phyloP scores from a whole-genome alignment of 225 moss, liverwort and hornwort genomes.

The Polytrichum formosum region DNA sequence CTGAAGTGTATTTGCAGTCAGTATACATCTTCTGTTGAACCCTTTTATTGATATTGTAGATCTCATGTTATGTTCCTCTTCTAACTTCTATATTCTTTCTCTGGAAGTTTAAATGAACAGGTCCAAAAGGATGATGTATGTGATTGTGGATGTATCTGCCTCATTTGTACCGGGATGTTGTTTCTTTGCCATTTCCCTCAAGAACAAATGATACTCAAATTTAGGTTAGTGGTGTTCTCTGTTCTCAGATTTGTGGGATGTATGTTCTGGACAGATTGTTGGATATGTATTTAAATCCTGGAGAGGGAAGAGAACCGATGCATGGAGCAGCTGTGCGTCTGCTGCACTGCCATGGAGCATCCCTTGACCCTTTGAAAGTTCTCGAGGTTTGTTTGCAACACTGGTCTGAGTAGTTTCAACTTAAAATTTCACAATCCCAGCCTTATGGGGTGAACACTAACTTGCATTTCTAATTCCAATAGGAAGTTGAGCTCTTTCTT shows the following conservation, averaged over 20 bases:
- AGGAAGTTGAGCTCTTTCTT: too few relatives aligned
- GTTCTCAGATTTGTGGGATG: background rate
- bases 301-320: constrained; percentile 90
- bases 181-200: background rate
- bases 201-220: too few relatives aligned
- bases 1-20: constrained; percentile 85
- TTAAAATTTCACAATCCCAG: too few relatives aligned
- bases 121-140: too few relatives aligned
- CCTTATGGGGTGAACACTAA: too few relatives aligned
- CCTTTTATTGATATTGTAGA: constrained; percentile 2
- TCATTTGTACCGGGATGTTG: background rate
- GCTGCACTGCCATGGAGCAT: constrained; percentile 89
- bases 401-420: background rate
- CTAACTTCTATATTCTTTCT: too few relatives aligned
- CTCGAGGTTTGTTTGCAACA: constrained; percentile 60
- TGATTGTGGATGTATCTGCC: too few relatives aligned
- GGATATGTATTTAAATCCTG: constrained; percentile 96
- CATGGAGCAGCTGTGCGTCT: constrained; percentile 92
- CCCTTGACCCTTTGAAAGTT: constrained; percentile 89
- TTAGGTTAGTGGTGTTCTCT: too few relatives aligned
- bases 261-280: constrained; percentile 62
- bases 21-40: constrained; percentile 27
- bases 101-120: too few relatives aligned
- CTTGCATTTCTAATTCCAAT: too few relatives aligned
- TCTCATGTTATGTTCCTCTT: background rate